These are phyloP conservation scores for Cicer yamashitae DNA, from an alignment of 306 rosid species.

Conservation along the genomic window DNA sequence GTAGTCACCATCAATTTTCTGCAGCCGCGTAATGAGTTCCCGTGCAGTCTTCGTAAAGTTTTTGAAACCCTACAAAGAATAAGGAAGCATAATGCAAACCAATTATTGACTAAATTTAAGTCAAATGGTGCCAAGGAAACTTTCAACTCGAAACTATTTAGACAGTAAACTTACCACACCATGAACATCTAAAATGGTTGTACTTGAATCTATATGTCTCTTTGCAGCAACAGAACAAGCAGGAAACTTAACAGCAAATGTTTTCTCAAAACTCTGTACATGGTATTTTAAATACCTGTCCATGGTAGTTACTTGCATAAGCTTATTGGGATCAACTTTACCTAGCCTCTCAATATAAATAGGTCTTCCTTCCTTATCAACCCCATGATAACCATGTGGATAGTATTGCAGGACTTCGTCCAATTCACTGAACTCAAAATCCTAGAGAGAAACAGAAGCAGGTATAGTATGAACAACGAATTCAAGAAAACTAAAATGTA, in stretches of 20 bases:
- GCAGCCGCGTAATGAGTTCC: constrained; percentile 75
- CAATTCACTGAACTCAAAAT: constrained; percentile 78
- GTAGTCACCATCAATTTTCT: constrained; percentile 89
- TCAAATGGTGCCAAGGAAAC: constrained; percentile 29
- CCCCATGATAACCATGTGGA: constrained; percentile 93
- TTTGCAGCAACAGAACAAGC: constrained; percentile 94
- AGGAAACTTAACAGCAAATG: constrained; percentile 84
- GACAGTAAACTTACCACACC: constrained; percentile 74
- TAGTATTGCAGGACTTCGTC: constrained; percentile 75
- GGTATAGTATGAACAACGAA: constrained; percentile 21
- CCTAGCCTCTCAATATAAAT: constrained; percentile 88
- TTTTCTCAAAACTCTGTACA: constrained; percentile 84
- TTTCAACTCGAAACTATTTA: constrained; percentile 16
- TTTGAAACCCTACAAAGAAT: constrained; percentile 72
- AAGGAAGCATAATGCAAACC: constrained; percentile 30
- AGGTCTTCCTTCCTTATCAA: constrained; percentile 92
- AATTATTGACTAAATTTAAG: constrained; percentile 18
- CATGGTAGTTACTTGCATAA: constrained; percentile 79
- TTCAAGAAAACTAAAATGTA: constrained; percentile 26
- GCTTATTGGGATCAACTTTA: constrained; percentile 79
- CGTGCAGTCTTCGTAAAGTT: constrained; percentile 80
- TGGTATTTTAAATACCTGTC: constrained; percentile 85
- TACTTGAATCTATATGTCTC: constrained; percentile 87
- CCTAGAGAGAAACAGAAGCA: constrained; percentile 54
- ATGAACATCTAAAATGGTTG: constrained; percentile 88